Percentiles rank a stretch among this genome's conserved stretches.
These are phyloP conservation scores for Litsea cubeba DNA, from an alignment of 164 flowering plant genomes.

Conservation along the genomic window DNA sequence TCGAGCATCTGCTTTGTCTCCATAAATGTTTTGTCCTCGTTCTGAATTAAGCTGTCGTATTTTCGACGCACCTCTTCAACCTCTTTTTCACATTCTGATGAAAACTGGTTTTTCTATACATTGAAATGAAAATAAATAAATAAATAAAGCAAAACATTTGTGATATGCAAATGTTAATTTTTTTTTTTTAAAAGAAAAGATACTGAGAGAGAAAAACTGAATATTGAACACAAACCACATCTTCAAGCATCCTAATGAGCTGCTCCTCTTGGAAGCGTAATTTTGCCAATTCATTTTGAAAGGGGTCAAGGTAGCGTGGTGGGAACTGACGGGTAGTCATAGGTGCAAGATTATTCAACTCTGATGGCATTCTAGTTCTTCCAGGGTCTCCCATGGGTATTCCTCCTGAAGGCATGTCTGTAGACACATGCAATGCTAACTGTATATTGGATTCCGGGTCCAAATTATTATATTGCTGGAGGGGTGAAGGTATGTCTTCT, in stretches of 20 bases:
- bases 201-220: background rate
- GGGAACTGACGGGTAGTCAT: conserved; percentile 15
- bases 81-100: conserved; percentile 63
- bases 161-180: background rate
- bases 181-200: conserved; percentile 23
- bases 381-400: conserved; percentile 11
- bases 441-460: background rate
- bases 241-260: conserved; percentile 33
- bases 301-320: conserved; percentile 43
- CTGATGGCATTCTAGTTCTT: conserved; percentile 18
- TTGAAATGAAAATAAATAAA: conserved; percentile 8
- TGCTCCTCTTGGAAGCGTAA: conserved; percentile 41
- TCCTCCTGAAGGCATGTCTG: conserved; percentile 9
- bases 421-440: background rate
- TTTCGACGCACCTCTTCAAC: conserved; percentile 54
- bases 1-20: conserved; percentile 39
- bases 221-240: conserved; percentile 38
- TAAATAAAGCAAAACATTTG: background rate
- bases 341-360: conserved; percentile 15
- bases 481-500: conserved; percentile 4
- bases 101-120: conserved; percentile 49
- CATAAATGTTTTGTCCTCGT: conserved; percentile 37
- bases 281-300: conserved; percentile 56
- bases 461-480: conserved; percentile 20
- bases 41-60: conserved; percentile 41